Evolutionary conservation across 1,284 basidiomycete genomes (phyloP), one percentile per base, ranked within the genome.

Genomic region (Megacollybia platyphylla): DNA sequence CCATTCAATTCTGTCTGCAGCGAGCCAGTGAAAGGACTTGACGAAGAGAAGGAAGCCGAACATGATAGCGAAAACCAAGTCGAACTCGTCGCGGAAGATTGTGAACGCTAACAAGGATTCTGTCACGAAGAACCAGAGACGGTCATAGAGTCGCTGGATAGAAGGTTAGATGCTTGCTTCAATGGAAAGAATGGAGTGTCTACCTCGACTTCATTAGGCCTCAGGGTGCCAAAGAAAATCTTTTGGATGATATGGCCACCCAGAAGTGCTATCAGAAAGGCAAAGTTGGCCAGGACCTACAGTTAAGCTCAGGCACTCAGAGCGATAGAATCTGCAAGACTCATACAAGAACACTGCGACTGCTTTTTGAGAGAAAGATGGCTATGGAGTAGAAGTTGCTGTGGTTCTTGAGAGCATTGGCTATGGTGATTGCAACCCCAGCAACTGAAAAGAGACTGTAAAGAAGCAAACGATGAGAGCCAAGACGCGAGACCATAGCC

Each of bases 1-100:
- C 72, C 88, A 93, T 73, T 98, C 96, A 42, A 98, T 87, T 36
- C 96, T 77, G 58, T 97, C 94, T 2, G 81, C 79, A 45, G 91
- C 78, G 27, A 99, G 74, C 93, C 93, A 97, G 60, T 99, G 96
- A 61, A 98, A 98, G 44, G 89, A 91, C 59, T 97, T 97, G 53
- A 97, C 74, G 54, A 97, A 94, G 10, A 97, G 75, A 15, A 99
- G 67, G 50, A 90, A 78, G 13, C 87, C 83, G 57, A 97, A 97
- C 75, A 97, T 87, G 50, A 93, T 65, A 30, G 84, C 84, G 57
- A 97, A 97, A 1, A 82, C 78, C n/a, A 85, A 76, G 60, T 96
- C 87, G 59, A 92, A 90, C 60, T 91, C 87, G 59, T 92, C 87
- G 45, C 92, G 75, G 65, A 98, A 98, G 53, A 97, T 97, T 26